Evolutionary conservation across 371 early-diverging fungal genomes (phyloP), one percentile per base, ranked within the genome.

Genomic region (Syncephalastrum monosporum): DNA sequence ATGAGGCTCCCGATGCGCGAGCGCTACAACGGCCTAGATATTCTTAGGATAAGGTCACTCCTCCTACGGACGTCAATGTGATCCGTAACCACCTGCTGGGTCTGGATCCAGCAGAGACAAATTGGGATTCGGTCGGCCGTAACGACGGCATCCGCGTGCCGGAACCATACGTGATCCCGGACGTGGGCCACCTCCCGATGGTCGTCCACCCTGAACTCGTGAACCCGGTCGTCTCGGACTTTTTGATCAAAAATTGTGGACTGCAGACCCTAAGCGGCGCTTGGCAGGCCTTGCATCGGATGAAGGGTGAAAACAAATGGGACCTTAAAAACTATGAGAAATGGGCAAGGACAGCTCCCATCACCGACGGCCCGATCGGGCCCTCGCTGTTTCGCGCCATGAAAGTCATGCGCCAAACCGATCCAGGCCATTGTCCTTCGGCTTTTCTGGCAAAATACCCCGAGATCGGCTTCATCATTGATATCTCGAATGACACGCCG

Each of bases 401-500:
- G 83, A 85, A 83, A 55, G 81, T 85, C 15, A 77, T 89, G 79
- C 81, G 88, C 15, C 86, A 89, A 58, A 86, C 79, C 7, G 88
- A 89, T 56, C 65, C 72, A 1, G 71, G 71, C 19, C 90, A 89
- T 53, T 82, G 79, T 42, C 90, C 90, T 1, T 71, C 75, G 1
- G 79, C 77, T 0, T 78, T 89, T 45, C 56, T 84, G 19, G 81
- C 82, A 0, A 78, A 76, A 21, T 81, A 85, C 58, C 86, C 86
- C 0, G 87, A 89, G 56, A 81, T 87, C 24, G 68, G 83, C 21
- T 77, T 71, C 38, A 76, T 80, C 17, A 80, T 80, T 50, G 77
- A 80, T 47, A 70, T 80, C 24, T 80, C 80, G 0, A 76, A 80
- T 42, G 80, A 80, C 47, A 73, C 77, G 27, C 90, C 90, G 3